Conservation (phyloP, 495 filamentous ascomycete genomes). For the Podospora australis region DNA sequence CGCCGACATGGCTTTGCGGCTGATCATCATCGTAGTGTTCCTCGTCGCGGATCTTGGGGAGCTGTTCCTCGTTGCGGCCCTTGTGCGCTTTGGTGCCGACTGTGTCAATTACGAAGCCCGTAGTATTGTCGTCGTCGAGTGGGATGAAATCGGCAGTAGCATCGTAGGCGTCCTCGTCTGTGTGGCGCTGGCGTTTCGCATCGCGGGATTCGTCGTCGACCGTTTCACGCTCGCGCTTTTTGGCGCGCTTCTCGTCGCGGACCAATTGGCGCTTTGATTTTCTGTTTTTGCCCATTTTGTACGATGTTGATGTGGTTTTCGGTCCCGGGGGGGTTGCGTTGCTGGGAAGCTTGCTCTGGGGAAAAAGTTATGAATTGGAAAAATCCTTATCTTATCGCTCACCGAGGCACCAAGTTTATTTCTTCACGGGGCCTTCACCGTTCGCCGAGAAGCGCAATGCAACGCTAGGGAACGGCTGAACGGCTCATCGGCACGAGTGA, state of each 20-base stretch:
- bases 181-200: conserved; percentile 34
- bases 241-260: conserved; percentile 41
- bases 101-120: conserved; percentile 4
- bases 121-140: conserved; percentile 21
- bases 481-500: no score
- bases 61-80: conserved; percentile 1
- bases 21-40: not conserved
- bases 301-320: not conserved
- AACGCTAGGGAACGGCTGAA: no score
- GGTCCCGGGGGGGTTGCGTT: not conserved
- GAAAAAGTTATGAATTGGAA: no score
- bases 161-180: conserved; percentile 18
- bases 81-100: not conserved
- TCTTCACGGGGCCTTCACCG: no score
- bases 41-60: not conserved
- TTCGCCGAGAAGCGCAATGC: no score
- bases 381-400: conserved; percentile 15
- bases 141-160: conserved; percentile 24
- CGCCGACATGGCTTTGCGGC: no score
- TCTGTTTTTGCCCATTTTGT: conserved; percentile 28
- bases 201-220: conserved; percentile 25
- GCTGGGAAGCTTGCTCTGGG: no score
- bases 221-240: conserved; percentile 28
- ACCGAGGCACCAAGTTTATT: no score
- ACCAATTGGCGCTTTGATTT: conserved; percentile 41